Evolutionary conservation across 495 filamentous ascomycete species (phyloP).

Genomic region (Aspergillus egyptiacus): DNA sequence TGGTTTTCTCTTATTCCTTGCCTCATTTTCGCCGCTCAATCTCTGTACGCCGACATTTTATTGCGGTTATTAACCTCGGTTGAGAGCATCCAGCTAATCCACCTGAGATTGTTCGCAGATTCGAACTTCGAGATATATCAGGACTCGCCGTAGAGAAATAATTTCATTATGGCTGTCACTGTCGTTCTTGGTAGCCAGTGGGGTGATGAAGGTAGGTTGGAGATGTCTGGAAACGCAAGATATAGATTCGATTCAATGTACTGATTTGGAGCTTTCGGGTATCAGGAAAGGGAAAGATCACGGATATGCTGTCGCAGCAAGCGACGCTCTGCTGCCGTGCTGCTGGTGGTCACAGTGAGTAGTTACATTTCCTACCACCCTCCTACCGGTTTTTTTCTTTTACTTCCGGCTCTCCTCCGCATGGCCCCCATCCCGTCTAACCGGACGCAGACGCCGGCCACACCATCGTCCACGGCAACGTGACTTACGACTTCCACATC

Average conservation of each 20-base stretch:
- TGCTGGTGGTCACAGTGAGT: conserved; percentile 62
- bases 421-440: too few species aligned
- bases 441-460: conserved; percentile 41
- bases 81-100: not conserved
- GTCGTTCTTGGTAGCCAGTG: conserved; percentile 60
- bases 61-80: not conserved
- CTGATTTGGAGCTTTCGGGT: conserved; percentile 1
- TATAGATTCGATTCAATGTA: not conserved
- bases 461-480: conserved; percentile 55
- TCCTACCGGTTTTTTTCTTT: too few species aligned
- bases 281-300: conserved; percentile 63
- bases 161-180: conserved; percentile 44
- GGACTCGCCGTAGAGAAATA: not conserved
- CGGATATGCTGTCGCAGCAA: conserved; percentile 57
- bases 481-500: conserved; percentile 68
- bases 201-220: conserved; percentile 58
- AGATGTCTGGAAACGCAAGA: not conserved
- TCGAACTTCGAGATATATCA: not conserved
- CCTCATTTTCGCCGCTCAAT: conserved; percentile 6
- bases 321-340: conserved; percentile 55
- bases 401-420: not conserved
- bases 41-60: not conserved
- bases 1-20: not conserved
- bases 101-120: not conserved
- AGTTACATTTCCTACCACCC: too few species aligned